Conservation (phyloP, 169 alveolate genomes). For the Plasmodium gonderi region DNA sequence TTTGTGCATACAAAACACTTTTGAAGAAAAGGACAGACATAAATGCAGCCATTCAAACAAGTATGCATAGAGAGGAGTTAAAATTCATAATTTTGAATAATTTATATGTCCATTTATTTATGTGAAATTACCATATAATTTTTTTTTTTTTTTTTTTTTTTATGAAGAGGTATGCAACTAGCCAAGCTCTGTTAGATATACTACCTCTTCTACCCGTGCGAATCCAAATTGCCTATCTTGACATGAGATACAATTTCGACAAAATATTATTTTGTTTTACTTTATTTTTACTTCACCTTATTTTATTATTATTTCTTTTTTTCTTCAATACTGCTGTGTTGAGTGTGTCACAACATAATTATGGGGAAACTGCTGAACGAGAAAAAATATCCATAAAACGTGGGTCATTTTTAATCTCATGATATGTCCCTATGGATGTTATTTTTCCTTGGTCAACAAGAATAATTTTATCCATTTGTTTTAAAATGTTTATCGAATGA, state of each 20-base stretch:
- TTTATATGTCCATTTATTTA: background rate
- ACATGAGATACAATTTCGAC: too few species aligned
- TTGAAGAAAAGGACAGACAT: background rate
- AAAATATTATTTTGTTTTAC: too few species aligned
- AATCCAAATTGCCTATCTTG: too few species aligned
- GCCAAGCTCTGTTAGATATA: too few species aligned
- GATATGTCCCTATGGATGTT: constrained; percentile 31
- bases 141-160: background rate
- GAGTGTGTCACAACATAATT: background rate
- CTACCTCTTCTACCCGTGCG: too few species aligned
- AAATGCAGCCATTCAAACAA: too few species aligned
- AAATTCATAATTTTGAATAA: background rate
- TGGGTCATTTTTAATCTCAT: constrained; percentile 26
- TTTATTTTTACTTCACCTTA: too few species aligned
- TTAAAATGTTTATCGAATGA: constrained; percentile 11
- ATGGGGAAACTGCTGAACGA: background rate
- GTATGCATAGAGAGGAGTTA: too few species aligned
- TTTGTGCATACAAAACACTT: too few species aligned
- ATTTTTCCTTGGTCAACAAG: constrained; percentile 38
- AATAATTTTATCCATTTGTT: constrained; percentile 61
- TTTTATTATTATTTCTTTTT: too few species aligned
- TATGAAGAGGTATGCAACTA: background rate
- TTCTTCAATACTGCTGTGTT: too few species aligned
- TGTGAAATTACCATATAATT: background rate
- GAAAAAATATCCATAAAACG: constrained; percentile 30